Base-by-base conservation (phyloP, 129 eudicot species). In the Dittrichia graveolens region DNA sequence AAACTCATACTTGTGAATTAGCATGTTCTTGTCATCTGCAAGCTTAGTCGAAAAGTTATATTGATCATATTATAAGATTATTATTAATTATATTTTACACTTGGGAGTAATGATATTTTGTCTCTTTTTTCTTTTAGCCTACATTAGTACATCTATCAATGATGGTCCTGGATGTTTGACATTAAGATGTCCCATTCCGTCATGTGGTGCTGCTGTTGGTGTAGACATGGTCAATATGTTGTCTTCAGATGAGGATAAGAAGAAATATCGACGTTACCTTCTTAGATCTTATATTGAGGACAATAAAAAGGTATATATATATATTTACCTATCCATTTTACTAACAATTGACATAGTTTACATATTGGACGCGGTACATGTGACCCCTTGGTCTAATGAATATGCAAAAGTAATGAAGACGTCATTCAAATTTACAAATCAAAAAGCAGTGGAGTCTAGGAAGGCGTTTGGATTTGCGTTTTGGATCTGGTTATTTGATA, bases 251-350 rank as follows among this genome's bases (percentile, higher is more conserved):
- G 97, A 84, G 61, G 93, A 88, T 65, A 88, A 88, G 79, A 84
- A 83, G 71, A 91, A 88, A 75, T 91, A 88, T 69, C 68, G 39
- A 49, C 97, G 99, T 40, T 95, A 95, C 77, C 95, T 95, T 77
- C 94, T 95, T 58, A 82, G 99, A 79, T 95, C 99, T 47, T 95
- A 88, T 71, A 83, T 95, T 61, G 99, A 95, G 72, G 99, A 86
- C 74, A 95, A 72, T 80, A 85, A 86, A 73, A 90, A 90, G 99
- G 99, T 95, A 80, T 42, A 40, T 34, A 40, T 15, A 48, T 14
- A 19, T n/a, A n/a, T n/a, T n/a, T n/a, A 59, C 55, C 41, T 16
- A 35, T 53, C 37, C 52, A 12, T 24, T 24, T 24, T 24, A 24
- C 31, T 24, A 2, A 24, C 31, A 24, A 24, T 2, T 24, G 31